Conservation (phyloP, 352 stramenopile species). For the Phytophthora citrophthora region DNA sequence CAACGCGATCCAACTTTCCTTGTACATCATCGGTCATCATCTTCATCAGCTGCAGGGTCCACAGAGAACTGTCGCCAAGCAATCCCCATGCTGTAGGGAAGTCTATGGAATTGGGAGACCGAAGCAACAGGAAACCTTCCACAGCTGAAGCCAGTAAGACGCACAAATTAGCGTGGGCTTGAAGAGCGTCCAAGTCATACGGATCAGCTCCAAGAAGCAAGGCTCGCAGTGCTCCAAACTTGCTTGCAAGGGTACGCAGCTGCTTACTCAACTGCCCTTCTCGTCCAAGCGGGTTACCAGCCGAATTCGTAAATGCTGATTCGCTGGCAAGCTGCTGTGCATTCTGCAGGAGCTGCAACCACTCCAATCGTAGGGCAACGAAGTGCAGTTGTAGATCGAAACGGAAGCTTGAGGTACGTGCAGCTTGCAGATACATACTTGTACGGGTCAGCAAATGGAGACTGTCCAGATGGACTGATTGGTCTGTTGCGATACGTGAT, state of each 20-base stretch:
- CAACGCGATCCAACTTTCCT: slow-evolving; percentile 31
- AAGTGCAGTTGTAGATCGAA: slow-evolving; percentile 56
- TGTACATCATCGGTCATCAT: slow-evolving; percentile 22
- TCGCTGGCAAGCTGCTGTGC: slow-evolving; percentile 55
- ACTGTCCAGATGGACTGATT: slow-evolving; percentile 34
- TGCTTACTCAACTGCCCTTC: slow-evolving; percentile 27
- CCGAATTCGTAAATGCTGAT: slow-evolving; percentile 41
- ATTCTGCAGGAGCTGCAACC: slow-evolving; percentile 49
- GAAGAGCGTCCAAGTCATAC: slow-evolving; percentile 35
- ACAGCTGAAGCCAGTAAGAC: slow-evolving; percentile 41
- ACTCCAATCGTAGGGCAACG: slow-evolving; percentile 43
- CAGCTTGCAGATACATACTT: slow-evolving; percentile 41
- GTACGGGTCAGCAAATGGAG: slow-evolving; percentile 34
- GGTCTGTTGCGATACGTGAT: slow-evolving; percentile 27
- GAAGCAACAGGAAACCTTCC: slow-evolving; percentile 41
- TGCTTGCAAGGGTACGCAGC: slow-evolving; percentile 33
- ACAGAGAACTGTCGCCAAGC: slow-evolving; percentile 11
- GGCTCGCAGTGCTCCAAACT: slow-evolving; percentile 33
- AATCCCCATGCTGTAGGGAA: slow-evolving; percentile 7
- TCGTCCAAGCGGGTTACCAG: slow-evolving; percentile 25
- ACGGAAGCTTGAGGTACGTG: slow-evolving; percentile 41
- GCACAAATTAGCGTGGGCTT: slow-evolving; percentile 30
- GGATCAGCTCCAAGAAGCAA: slow-evolving; percentile 37
- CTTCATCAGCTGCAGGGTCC: slow-evolving; percentile 17
- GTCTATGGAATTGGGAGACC: slow-evolving; percentile 26